Evolutionary conservation across 495 filamentous ascomycete species (phyloP), one percentile per base, ranked within the genome.

Genomic region (Amphirosellinia nigrospora): DNA sequence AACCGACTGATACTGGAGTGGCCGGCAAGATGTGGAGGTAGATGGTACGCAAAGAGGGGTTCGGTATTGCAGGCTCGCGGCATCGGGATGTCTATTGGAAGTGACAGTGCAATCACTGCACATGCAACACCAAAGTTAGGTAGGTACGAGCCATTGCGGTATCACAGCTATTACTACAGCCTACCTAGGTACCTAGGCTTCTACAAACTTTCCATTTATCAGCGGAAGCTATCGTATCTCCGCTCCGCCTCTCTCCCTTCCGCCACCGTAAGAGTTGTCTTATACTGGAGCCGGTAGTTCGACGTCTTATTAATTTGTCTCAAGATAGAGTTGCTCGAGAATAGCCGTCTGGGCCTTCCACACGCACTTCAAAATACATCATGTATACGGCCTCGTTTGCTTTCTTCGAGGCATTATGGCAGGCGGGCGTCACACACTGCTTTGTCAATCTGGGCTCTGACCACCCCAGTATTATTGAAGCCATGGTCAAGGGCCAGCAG

Each of bases 381-480:
- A 86, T 85, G 83, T 86, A 86, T 71, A 86, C 84, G 15, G 80
- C 64, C 19, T 85, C 83, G 23, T 82, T 92, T 78, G 95, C 94
- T 77, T 97, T 98, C 79, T 97, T 98, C 75, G 95, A 98, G 86
- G 93, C 93, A 26, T 80, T 98, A 48, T 97, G 93, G 93, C 93
- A 96, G 64, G 93, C 93, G 50, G 95, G 95, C 52, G 88, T 98
- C 46, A 90, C 88, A 53, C 89, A 97, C 83, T 92, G 90, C 84
- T 97, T 97, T 75, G 95, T 97, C 60, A 98, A 98, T 76, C 85
- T 98, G 19, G 95, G 95, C 43, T 94, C 93, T n/a, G 94, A 97
- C 78, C 94, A 97, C 75, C 94, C 94, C 13, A 91, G 80, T 70
- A 97, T 98, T 74, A 89, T 98, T 69, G 95, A 98, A 82, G 94